Conservation (phyloP, 768 basidiomycete genomes). For the Cubamyces sp. region DNA sequence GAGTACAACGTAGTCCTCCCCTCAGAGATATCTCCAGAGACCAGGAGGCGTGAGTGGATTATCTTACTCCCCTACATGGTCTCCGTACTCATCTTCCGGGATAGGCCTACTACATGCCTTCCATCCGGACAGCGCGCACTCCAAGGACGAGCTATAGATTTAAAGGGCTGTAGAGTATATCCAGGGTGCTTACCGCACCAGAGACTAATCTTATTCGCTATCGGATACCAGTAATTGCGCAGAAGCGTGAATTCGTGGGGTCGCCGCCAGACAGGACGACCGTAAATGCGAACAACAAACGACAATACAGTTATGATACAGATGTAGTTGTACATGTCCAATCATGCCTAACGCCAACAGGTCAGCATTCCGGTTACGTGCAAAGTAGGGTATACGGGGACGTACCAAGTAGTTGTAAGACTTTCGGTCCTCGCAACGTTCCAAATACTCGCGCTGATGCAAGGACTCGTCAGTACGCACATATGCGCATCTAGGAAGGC, state of each 20-base stretch:
- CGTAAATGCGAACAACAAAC: neutral
- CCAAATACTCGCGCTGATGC: constrained; percentile 87
- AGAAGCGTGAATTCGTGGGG: no score
- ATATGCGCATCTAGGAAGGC: neutral
- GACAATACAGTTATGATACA: constrained; percentile 19
- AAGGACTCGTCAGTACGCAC: neutral
- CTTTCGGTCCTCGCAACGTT: constrained; percentile 84
- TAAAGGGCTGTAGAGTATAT: constrained; percentile 15
- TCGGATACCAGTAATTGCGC: neutral
- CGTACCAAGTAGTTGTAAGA: constrained; percentile 82
- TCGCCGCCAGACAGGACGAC: neutral
- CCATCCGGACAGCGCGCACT: constrained; percentile 36
- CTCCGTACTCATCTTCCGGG: neutral
- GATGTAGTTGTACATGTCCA: constrained; percentile 12
- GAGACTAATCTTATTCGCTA: constrained; percentile 23
- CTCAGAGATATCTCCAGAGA: constrained; percentile 63
- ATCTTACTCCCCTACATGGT: neutral
- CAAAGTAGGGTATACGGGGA: neutral
- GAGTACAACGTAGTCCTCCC: constrained; percentile 96
- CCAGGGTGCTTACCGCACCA: neutral
- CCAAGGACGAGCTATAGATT: constrained; percentile 47
- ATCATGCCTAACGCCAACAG: constrained; percentile 6
- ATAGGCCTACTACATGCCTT: constrained; percentile 62
- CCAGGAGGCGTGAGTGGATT: constrained; percentile 74
- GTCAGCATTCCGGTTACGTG: neutral